Evolutionary conservation across 768 basidiomycete genomes (phyloP).

Genomic region (Amyloporia xantha): DNA sequence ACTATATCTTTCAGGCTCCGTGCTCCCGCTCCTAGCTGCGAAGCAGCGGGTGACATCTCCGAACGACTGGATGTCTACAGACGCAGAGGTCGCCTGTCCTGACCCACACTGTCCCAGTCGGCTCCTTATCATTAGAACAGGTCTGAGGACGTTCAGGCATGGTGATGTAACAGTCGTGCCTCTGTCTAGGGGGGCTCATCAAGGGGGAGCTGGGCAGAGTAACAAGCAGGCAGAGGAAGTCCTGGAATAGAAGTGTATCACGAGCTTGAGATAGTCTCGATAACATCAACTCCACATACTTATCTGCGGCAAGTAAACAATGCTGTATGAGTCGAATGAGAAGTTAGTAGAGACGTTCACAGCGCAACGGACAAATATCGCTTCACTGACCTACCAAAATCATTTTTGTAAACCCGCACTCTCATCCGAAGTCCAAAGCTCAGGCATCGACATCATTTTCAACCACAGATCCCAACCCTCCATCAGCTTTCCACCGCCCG

Average conservation of each 20-base stretch:
- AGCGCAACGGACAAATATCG: too few relatives aligned
- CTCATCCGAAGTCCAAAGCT: too few relatives aligned
- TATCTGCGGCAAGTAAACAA: too few relatives aligned
- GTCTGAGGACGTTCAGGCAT: conserved; percentile 47
- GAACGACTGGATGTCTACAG: conserved; percentile 66
- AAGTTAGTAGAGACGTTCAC: too few relatives aligned
- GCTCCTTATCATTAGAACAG: conserved; percentile 44
- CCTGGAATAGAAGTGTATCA: too few relatives aligned
- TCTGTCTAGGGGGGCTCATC: conserved; percentile 7
- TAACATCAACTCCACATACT: too few relatives aligned
- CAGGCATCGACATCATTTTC: not conserved
- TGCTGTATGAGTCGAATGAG: too few relatives aligned
- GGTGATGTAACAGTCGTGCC: conserved; percentile 48
- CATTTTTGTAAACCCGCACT: too few relatives aligned
- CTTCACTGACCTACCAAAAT: too few relatives aligned
- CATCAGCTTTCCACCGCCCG: conserved; percentile 48
- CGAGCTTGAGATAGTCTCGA: too few relatives aligned
- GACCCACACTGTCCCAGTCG: conserved; percentile 59
- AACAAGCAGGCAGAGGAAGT: too few relatives aligned
- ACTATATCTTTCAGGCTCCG: conserved; percentile 36
- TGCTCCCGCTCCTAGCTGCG: conserved; percentile 61
- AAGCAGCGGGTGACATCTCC: conserved; percentile 51
- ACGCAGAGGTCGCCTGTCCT: conserved; percentile 58
- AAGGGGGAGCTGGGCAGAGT: too few relatives aligned
- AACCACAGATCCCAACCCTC: not conserved